Conservation (phyloP, 441 rosid genomes). For the Dalechampia spathulata region DNA sequence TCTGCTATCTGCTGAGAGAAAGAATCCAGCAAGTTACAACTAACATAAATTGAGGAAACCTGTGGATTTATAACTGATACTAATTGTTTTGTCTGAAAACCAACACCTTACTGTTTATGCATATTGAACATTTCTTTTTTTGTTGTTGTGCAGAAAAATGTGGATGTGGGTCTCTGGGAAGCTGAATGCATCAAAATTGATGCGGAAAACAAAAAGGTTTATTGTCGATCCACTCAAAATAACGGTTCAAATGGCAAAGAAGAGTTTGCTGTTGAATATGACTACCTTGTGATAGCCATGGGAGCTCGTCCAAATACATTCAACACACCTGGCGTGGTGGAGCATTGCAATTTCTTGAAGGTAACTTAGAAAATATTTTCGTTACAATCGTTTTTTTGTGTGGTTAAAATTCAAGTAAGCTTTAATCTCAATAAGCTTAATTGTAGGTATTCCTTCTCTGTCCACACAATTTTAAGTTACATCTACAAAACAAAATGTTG, state of each 20-base stretch:
- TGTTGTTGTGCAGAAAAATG: constrained; percentile 39
- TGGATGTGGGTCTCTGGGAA: constrained; percentile 57
- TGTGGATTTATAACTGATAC: too few relatives aligned
- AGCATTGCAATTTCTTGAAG: constrained; percentile 89
- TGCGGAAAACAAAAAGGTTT: constrained; percentile 60
- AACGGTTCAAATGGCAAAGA: constrained; percentile 40
- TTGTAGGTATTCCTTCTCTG: too few relatives aligned
- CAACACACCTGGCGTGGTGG: constrained; percentile 90
- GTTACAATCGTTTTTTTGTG: too few relatives aligned
- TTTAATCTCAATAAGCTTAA: too few relatives aligned
- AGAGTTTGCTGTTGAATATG: constrained; percentile 76
- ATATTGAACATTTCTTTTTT: background rate
- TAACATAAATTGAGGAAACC: too few relatives aligned
- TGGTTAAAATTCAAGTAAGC: too few relatives aligned
- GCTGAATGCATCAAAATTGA: constrained; percentile 95
- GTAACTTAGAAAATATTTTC: constrained; percentile 26
- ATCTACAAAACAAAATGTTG: too few relatives aligned
- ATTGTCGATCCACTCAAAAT: constrained; percentile 56
- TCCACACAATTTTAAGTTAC: too few relatives aligned
- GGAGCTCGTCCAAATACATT: constrained; percentile 97
- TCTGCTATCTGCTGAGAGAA: too few relatives aligned
- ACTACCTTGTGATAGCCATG: constrained; percentile 86
- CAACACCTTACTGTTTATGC: background rate
- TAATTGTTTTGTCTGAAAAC: too few relatives aligned
- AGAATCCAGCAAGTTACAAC: too few relatives aligned